These are phyloP conservation scores for Hymenoscyphus repandus DNA, from an alignment of 2,329 filamentous ascomycete genomes.

Conservation along the genomic window DNA sequence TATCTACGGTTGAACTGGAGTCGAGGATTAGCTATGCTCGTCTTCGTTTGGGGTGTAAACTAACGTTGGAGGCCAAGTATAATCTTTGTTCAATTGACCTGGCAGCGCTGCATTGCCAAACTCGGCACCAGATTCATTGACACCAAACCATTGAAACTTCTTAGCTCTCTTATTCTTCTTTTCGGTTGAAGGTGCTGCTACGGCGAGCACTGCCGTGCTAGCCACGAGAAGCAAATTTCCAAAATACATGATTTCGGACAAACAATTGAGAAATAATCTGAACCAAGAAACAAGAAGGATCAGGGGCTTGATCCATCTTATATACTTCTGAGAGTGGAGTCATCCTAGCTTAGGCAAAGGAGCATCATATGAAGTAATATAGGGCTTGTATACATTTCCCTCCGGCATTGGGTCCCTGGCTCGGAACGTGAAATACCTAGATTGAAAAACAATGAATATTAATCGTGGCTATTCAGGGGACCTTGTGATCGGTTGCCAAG, in stretches of 20 bases:
- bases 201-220: conserved; percentile 19
- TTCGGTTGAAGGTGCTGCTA: conserved; percentile 21
- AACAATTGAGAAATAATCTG: background rate
- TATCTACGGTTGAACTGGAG: conserved; percentile 16
- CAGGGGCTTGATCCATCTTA: background rate
- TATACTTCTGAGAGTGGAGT: background rate
- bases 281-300: background rate
- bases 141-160: conserved; percentile 16
- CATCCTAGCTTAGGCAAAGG: background rate
- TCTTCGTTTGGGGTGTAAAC: background rate
- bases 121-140: conserved; percentile 51
- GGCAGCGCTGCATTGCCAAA: conserved; percentile 53
- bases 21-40: background rate
- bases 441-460: too few relatives aligned
- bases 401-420: too few relatives aligned
- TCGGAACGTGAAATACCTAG: too few relatives aligned
- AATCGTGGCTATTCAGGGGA: too few relatives aligned
- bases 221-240: conserved; percentile 14
- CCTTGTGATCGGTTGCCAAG: too few relatives aligned
- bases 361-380: too few relatives aligned
- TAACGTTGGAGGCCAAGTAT: conserved; percentile 50
- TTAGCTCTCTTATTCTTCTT: conserved; percentile 19
- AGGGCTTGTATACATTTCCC: too few relatives aligned
- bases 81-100: conserved; percentile 46
- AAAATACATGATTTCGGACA: conserved; percentile 16